phyloP scores from a whole-genome alignment of 306 rosid genomes.

The Mucuna pruriens region DNA sequence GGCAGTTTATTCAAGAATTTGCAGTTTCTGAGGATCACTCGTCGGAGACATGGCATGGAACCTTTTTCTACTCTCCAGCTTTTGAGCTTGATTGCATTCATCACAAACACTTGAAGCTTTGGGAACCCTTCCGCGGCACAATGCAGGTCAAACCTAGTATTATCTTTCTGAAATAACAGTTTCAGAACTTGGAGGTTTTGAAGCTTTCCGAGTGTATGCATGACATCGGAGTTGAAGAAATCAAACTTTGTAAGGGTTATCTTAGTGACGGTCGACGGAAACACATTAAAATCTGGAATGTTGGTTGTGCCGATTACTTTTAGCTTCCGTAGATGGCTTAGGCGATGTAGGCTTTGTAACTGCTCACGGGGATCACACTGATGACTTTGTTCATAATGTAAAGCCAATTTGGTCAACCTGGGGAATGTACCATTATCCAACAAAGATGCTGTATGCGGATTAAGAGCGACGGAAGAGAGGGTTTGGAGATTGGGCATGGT shows the following conservation, averaged over 20 bases:
- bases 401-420: background rate
- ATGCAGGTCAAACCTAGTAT: background rate
- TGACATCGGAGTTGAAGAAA: background rate
- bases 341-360: background rate
- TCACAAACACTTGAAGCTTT: conserved; percentile 10
- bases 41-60: background rate
- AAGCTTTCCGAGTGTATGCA: background rate
- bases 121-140: background rate
- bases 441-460: background rate
- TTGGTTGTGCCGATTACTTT: background rate
- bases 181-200: conserved; percentile 25
- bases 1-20: background rate
- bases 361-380: background rate
- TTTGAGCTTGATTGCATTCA: background rate
- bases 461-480: background rate
- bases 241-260: conserved; percentile 3
- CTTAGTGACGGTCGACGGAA: conserved; percentile 7
- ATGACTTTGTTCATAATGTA: background rate
- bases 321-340: background rate
- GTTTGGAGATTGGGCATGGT: background rate
- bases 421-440: background rate
- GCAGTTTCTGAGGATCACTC: background rate
- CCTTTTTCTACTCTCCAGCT: background rate
- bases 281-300: background rate
- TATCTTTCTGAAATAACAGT: background rate